phyloP scores from a whole-genome alignment of 2,329 filamentous ascomycete species.

The Ophiocordyceps australis region DNA sequence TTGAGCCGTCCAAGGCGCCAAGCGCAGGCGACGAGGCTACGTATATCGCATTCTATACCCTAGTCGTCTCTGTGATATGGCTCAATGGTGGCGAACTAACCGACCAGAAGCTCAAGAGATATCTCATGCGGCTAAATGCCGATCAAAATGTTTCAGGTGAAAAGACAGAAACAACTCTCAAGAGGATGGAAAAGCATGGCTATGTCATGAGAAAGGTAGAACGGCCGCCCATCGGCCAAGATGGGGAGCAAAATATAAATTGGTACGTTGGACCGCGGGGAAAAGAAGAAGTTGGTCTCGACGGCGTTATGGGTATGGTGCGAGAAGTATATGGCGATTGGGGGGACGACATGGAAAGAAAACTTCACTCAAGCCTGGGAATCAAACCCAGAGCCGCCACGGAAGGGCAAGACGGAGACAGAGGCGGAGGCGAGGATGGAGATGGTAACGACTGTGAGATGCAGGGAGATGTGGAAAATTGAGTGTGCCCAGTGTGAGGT shows the following conservation, averaged over 20 bases:
- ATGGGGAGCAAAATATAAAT: slow-evolving; percentile 59
- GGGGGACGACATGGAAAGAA: slow-evolving; percentile 36
- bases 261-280: slow-evolving; percentile 76
- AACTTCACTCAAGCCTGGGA: slow-evolving; percentile 43
- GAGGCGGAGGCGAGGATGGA: slow-evolving; percentile 2
- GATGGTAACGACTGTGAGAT: too few relatives aligned
- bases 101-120: slow-evolving; percentile 62
- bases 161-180: slow-evolving; percentile 57
- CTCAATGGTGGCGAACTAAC: slow-evolving; percentile 56
- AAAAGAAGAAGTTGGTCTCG: slow-evolving; percentile 67
- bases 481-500: too few relatives aligned
- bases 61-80: slow-evolving; percentile 60
- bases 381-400: slow-evolving; percentile 15
- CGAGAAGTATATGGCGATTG: slow-evolving; percentile 37
- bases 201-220: slow-evolving; percentile 68
- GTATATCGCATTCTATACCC: slow-evolving; percentile 66
- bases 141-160: slow-evolving; percentile 57
- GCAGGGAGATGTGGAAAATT: too few relatives aligned
- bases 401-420: slow-evolving; percentile 7
- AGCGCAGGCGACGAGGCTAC: slow-evolving; percentile 52
- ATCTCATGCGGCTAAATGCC: slow-evolving; percentile 57
- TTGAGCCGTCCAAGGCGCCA: slow-evolving; percentile 49
- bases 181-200: slow-evolving; percentile 60
- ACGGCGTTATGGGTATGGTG: slow-evolving; percentile 56
- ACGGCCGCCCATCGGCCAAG: slow-evolving; percentile 25